phyloP scores from a whole-genome alignment of 805 yeast species.

The Kuraishia cidri region DNA sequence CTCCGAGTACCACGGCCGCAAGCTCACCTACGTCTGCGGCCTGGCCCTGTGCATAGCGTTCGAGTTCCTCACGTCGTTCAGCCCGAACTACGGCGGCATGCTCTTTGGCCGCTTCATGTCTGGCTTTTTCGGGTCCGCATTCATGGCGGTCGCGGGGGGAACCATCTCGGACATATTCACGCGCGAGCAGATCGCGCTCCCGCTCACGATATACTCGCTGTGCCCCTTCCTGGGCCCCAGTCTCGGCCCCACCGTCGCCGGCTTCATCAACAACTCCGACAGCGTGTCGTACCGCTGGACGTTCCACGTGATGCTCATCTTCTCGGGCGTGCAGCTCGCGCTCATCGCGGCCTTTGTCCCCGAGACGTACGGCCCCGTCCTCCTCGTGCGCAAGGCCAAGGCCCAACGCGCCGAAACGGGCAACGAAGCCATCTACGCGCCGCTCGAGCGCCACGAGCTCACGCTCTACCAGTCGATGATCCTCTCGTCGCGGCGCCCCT shows the following conservation, averaged over 20 bases:
- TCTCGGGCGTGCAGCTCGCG: conserved; percentile 47
- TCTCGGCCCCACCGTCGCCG: conserved; percentile 66
- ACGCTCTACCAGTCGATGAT: conserved; percentile 27
- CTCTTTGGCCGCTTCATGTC: conserved; percentile 57
- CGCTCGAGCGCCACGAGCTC: conserved; percentile 26
- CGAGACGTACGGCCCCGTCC: conserved; percentile 72
- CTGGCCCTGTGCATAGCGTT: conserved; percentile 35
- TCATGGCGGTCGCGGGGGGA: conserved; percentile 73
- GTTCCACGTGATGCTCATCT: conserved; percentile 62
- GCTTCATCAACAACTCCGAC: conserved; percentile 49
- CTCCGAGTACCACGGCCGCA: conserved; percentile 51
- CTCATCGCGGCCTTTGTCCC: conserved; percentile 38
- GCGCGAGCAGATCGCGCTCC: conserved; percentile 52
- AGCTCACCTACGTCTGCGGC: conserved; percentile 39
- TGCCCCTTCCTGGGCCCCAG: conserved; percentile 77
- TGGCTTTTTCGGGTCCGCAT: conserved; percentile 70
- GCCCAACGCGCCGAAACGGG: conserved; percentile 34
- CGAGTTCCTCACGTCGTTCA: conserved; percentile 47
- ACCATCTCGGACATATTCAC: conserved; percentile 63
- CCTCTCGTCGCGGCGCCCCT: conserved; percentile 42
- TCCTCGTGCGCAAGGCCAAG: conserved; percentile 46
- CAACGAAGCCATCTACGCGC: conserved; percentile 27
- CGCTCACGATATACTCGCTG: conserved; percentile 58
- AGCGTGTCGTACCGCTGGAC: conserved; percentile 59
- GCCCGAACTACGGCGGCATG: conserved; percentile 52